These are phyloP conservation scores for Vigna unguiculata DNA, from an alignment of 306 rosid genomes.

Conservation along the genomic window DNA sequence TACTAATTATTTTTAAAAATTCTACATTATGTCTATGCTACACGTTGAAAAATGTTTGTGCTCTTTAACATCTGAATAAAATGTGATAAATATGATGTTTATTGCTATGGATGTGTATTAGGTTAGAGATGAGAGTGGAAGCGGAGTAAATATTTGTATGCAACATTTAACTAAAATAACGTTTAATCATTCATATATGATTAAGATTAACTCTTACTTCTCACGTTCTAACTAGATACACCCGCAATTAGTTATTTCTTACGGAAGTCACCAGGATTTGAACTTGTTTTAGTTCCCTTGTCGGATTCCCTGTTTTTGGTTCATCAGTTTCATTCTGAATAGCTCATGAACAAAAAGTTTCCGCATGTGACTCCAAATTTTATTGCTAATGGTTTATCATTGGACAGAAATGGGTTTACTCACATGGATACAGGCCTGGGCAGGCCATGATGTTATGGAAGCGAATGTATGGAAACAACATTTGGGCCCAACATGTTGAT, in stretches of 20 bases:
- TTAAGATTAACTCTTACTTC: not conserved
- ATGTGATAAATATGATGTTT: not conserved
- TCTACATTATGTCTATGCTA: not conserved
- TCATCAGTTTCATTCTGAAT: conserved; percentile 14
- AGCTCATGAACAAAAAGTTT: conserved; percentile 15
- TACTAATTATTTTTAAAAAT: not conserved
- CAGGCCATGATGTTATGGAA: conserved; percentile 97
- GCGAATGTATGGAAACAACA: conserved; percentile 78
- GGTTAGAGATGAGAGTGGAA: not conserved
- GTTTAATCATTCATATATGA: not conserved
- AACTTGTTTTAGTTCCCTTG: not conserved
- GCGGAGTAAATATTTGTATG: not conserved
- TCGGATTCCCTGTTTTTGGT: conserved; percentile 12
- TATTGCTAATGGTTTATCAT: conserved; percentile 14
- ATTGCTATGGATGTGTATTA: not conserved
- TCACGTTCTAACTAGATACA: not conserved
- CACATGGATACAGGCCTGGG: conserved; percentile 83
- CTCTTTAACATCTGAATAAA: not conserved
- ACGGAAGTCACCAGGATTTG: conserved; percentile 10
- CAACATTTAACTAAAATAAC: not conserved
- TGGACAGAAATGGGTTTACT: conserved; percentile 84
- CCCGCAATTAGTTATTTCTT: not conserved
- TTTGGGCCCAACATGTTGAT: conserved; percentile 77
- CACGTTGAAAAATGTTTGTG: not conserved
- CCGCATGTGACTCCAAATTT: conserved; percentile 1